These are phyloP conservation scores for Auricularia sp. DNA, from an alignment of 768 basidiomycete genomes.

Conservation along the genomic window DNA sequence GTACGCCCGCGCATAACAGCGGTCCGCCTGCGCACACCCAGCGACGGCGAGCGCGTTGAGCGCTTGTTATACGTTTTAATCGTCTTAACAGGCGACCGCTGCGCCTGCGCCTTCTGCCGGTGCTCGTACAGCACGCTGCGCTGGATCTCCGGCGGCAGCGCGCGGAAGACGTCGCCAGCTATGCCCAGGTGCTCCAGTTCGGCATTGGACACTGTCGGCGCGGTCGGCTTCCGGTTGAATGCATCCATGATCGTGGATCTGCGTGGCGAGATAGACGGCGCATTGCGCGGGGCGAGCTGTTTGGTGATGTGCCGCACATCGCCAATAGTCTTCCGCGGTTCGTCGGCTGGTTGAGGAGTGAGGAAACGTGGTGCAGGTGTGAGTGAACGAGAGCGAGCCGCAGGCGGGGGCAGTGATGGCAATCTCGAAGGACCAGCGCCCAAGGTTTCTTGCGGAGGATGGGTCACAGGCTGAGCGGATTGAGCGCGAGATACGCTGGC, in stretches of 20 bases:
- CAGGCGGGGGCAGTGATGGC: constrained; percentile 5
- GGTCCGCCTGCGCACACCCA: constrained; percentile 9
- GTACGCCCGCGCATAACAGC: neutral
- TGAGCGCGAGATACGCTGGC: neutral
- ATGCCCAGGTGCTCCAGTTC: constrained; percentile 59
- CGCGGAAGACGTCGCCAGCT: constrained; percentile 60
- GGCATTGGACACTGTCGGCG: constrained; percentile 37
- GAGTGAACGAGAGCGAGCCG: constrained; percentile 11
- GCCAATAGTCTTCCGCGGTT: constrained; percentile 23
- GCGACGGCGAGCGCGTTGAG: constrained; percentile 12
- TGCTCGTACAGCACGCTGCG: constrained; percentile 56
- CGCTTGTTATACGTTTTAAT: constrained; percentile 6
- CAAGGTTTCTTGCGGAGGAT: neutral
- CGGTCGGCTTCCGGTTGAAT: constrained; percentile 19
- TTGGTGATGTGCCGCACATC: constrained; percentile 50
- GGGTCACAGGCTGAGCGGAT: neutral
- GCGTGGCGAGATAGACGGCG: constrained; percentile 27
- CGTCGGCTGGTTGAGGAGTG: constrained; percentile 7
- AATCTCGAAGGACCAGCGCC: neutral
- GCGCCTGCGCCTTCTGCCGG: constrained; percentile 7
- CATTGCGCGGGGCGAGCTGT: constrained; percentile 50
- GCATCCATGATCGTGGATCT: constrained; percentile 31
- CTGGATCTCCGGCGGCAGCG: constrained; percentile 56
- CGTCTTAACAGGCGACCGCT: constrained; percentile 5
- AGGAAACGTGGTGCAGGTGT: constrained; percentile 14